Evolutionary conservation across 2,329 filamentous ascomycete genomes (phyloP).

Genomic region (Pseudogymnoascus sp.): DNA sequence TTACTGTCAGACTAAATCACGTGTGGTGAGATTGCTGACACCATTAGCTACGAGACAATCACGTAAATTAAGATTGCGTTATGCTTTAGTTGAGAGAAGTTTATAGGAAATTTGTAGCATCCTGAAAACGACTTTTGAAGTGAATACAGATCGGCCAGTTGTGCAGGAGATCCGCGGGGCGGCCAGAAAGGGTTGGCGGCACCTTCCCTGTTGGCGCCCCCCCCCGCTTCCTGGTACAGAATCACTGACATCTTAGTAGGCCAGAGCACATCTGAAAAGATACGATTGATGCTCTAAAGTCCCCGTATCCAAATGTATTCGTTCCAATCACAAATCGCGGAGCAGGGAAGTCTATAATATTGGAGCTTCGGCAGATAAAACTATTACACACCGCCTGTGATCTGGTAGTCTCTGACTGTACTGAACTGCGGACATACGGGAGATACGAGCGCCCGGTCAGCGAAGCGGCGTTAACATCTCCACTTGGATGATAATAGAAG

Average conservation of each 20-base stretch:
- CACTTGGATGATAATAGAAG: background rate
- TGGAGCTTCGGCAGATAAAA: background rate
- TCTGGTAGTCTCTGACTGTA: background rate
- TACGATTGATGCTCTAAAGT: background rate
- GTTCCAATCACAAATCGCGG: background rate
- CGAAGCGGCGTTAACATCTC: background rate
- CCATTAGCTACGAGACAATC: background rate
- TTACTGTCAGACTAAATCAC: background rate
- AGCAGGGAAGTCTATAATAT: background rate
- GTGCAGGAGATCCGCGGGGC: background rate
- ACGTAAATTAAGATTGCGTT: background rate
- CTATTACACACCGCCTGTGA: background rate
- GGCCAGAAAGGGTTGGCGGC: background rate
- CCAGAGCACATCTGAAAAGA: background rate
- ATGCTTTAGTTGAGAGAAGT: background rate
- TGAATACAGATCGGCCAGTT: background rate
- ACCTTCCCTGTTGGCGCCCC: background rate
- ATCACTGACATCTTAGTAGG: background rate
- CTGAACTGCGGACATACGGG: background rate
- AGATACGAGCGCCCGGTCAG: background rate
- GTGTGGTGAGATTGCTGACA: background rate
- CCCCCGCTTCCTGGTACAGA: background rate
- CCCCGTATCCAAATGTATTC: background rate
- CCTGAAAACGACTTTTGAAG: background rate
- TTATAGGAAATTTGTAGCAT: background rate